These are phyloP conservation scores for Cenchrus americanus DNA, from an alignment of 176 grass and related monocot genomes.

Conservation along the genomic window DNA sequence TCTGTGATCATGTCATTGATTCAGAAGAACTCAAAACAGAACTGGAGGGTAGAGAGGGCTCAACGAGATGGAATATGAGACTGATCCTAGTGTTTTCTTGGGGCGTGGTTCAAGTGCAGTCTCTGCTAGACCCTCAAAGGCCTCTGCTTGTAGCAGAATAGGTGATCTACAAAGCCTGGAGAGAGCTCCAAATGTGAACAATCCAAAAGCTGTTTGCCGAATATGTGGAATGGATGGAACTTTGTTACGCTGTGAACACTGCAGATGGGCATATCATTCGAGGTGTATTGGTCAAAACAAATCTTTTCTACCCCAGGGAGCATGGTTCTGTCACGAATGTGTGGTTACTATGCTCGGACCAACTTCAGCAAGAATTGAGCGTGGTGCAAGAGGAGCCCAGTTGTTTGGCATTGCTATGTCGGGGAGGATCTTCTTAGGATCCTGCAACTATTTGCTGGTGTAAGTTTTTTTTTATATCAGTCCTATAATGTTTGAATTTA, in stretches of 20 bases:
- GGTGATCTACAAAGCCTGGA: constrained; percentile 31
- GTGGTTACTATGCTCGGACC: constrained; percentile 67
- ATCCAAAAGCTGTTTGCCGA: constrained; percentile 54
- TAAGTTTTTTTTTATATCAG: constrained; percentile 60
- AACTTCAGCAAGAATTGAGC: constrained; percentile 69
- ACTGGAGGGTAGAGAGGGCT: constrained; percentile 77
- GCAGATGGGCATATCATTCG: constrained; percentile 91
- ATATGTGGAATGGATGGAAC: constrained; percentile 96
- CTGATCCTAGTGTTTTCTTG: constrained; percentile 40
- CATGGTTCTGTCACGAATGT: constrained; percentile 95
- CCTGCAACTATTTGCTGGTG: constrained; percentile 90
- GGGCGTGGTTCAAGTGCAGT: constrained; percentile 48
- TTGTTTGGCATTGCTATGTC: constrained; percentile 68
- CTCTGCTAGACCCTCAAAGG: constrained; percentile 50
- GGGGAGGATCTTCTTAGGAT: constrained; percentile 74
- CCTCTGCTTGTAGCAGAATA: constrained; percentile 43
- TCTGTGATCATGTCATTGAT: constrained; percentile 82
- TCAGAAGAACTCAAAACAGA: constrained; percentile 81
- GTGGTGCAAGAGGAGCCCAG: constrained; percentile 77
- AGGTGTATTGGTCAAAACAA: constrained; percentile 95
- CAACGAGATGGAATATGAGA: constrained; percentile 62
- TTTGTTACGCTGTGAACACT: constrained; percentile 90
- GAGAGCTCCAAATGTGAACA: constrained; percentile 29
- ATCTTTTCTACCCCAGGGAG: constrained; percentile 68
- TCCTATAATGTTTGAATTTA: constrained; percentile 16